These are phyloP conservation scores for Candida silvicultrix DNA, from an alignment of 805 yeast genomes.

Conservation along the genomic window DNA sequence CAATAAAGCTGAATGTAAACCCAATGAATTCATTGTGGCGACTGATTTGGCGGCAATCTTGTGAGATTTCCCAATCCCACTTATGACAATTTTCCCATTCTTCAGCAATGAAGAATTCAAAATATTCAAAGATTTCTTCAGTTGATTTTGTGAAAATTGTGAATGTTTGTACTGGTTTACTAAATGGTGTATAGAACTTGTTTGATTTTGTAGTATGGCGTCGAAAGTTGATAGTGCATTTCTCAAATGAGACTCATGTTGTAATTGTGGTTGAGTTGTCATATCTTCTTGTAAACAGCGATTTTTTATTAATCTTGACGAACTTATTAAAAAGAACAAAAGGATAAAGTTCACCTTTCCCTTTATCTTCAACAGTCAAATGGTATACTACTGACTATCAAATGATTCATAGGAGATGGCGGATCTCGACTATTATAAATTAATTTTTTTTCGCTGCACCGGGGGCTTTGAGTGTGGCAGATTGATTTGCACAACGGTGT, in stretches of 20 bases:
- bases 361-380: too few species aligned
- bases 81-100: slow-evolving; percentile 66
- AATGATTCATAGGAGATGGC: too few species aligned
- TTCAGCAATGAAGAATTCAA: slow-evolving; percentile 28
- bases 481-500: not conserved
- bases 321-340: too few species aligned
- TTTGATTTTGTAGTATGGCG: slow-evolving; percentile 38
- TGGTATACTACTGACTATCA: too few species aligned
- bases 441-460: not conserved
- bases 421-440: not conserved
- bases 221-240: slow-evolving; percentile 27
- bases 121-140: slow-evolving; percentile 36
- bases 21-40: slow-evolving; percentile 78
- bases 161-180: slow-evolving; percentile 39
- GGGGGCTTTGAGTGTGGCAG: not conserved
- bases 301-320: too few species aligned
- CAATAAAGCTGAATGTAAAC: slow-evolving; percentile 57
- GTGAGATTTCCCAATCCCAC: slow-evolving; percentile 83
- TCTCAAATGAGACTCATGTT: slow-evolving; percentile 15
- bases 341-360: too few species aligned
- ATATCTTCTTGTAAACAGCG: not conserved
- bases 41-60: slow-evolving; percentile 74
- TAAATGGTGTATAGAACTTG: slow-evolving; percentile 40
- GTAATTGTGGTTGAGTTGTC: not conserved
- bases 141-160: slow-evolving; percentile 37